Percentiles rank a stretch among this genome's conserved stretches.
Evolutionary conservation across 2,329 filamentous ascomycete species (phyloP).

Genomic region (Phaeoacremonium minimum): DNA sequence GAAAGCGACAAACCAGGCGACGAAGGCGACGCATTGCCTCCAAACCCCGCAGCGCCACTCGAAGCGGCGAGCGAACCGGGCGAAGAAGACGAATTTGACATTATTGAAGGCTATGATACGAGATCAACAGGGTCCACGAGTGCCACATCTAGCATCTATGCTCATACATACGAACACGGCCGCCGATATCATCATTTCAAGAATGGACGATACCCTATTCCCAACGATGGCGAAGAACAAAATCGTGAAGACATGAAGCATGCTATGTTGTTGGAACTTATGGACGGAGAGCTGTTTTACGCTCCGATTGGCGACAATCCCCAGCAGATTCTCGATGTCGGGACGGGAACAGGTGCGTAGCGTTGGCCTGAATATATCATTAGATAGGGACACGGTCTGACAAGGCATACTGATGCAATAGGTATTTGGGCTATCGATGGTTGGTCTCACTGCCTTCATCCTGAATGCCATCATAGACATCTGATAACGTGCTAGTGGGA

Average conservation of each 20-base stretch:
- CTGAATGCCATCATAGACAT: conserved; percentile 3
- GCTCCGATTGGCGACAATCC: conserved; percentile 27
- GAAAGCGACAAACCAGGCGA: neutral
- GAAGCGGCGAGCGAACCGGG: conserved; percentile 11
- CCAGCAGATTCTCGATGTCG: conserved; percentile 49
- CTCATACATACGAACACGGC: conserved; percentile 14
- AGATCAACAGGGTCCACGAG: conserved; percentile 14
- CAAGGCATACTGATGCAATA: conserved; percentile 12
- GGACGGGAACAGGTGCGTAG: conserved; percentile 51
- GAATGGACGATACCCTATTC: conserved; percentile 16
- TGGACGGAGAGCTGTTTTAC: conserved; percentile 22
- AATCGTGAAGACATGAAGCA: conserved; percentile 22
- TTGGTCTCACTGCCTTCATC: conserved; percentile 7
- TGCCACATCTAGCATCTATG: conserved; percentile 16
- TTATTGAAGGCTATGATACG: conserved; percentile 13
- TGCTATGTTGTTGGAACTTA: conserved; percentile 7
- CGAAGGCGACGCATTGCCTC: neutral
- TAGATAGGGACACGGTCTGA: too few species aligned
- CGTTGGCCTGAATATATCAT: conserved; percentile 9
- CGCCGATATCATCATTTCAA: conserved; percentile 13
- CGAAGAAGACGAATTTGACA: conserved; percentile 14
- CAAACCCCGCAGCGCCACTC: conserved; percentile 4
- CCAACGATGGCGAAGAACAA: conserved; percentile 15
- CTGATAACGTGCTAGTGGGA: conserved; percentile 17
- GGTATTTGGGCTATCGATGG: conserved; percentile 24